Conservation (phyloP, 495 filamentous ascomycete species). For the Staphylotrichum tortipilum region DNA sequence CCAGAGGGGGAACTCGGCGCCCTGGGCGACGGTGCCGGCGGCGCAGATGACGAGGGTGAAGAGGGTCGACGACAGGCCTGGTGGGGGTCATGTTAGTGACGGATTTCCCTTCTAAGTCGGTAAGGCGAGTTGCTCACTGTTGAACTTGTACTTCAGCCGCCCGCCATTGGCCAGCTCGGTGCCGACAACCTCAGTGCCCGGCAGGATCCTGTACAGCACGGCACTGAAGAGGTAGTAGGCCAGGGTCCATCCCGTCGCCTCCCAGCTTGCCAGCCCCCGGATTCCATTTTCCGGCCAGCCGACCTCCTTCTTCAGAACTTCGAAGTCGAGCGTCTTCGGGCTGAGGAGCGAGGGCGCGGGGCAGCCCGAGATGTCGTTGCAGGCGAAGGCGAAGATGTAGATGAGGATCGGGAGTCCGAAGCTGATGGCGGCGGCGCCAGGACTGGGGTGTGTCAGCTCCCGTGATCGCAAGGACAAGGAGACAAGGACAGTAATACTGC, state of each 20-base stretch:
- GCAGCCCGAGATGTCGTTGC: slow-evolving; percentile 88
- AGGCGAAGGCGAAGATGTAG: slow-evolving; percentile 71
- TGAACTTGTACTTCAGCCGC: slow-evolving; percentile 79
- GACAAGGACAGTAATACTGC: too few species aligned
- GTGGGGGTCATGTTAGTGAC: slow-evolving; percentile 5
- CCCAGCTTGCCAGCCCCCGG: slow-evolving; percentile 50
- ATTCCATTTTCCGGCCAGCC: slow-evolving; percentile 68
- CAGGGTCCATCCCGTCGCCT: slow-evolving; percentile 56
- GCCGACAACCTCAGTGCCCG: slow-evolving; percentile 64
- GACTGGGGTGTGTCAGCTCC: slow-evolving; percentile 36
- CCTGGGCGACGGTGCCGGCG: slow-evolving; percentile 65
- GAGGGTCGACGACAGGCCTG: slow-evolving; percentile 70
- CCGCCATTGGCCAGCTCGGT: slow-evolving; percentile 62
- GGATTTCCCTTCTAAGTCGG: neutral
- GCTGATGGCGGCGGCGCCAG: slow-evolving; percentile 64
- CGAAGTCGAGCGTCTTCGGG: slow-evolving; percentile 61
- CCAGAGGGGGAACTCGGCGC: slow-evolving; percentile 79
- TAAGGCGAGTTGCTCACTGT: slow-evolving; percentile 47
- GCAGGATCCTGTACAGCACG: slow-evolving; percentile 66
- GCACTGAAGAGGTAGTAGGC: slow-evolving; percentile 75
- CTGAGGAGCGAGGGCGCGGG: slow-evolving; percentile 77
- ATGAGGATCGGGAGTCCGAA: slow-evolving; percentile 67
- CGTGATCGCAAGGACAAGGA: too few species aligned
- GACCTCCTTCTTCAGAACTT: slow-evolving; percentile 63
- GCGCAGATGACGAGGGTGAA: slow-evolving; percentile 58